Evolutionary conservation across 2,329 filamentous ascomycete genomes (phyloP).

Genomic region (Verticillium dahliae): DNA sequence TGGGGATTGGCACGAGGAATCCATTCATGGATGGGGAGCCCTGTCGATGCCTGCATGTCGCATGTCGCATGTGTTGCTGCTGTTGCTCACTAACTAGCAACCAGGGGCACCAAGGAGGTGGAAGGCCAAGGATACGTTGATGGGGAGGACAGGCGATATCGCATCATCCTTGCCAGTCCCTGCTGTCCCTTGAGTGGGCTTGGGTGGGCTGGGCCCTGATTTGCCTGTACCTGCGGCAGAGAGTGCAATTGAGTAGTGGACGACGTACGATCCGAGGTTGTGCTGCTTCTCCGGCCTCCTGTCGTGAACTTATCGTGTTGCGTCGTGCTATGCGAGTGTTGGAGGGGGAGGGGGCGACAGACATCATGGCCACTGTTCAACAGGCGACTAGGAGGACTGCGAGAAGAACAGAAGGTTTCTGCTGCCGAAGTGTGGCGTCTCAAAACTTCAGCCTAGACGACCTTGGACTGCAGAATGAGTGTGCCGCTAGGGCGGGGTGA

Average conservation of each 20-base stretch:
- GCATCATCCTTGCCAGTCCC: neutral
- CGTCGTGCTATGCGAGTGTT: neutral
- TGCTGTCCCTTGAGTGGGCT: neutral
- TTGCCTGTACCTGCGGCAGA: neutral
- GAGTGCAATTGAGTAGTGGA: neutral
- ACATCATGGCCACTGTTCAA: neutral
- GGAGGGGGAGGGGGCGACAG: neutral
- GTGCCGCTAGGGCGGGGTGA: neutral
- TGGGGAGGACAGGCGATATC: neutral
- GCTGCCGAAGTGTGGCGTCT: neutral
- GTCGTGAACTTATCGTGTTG: neutral
- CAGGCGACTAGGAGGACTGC: neutral
- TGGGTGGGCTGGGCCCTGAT: neutral
- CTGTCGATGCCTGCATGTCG: neutral
- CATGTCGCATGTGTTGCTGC: no score
- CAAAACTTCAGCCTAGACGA: neutral
- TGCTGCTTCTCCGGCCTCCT: neutral
- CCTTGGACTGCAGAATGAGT: neutral
- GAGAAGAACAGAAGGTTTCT: neutral
- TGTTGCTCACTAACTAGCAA: neutral
- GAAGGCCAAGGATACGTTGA: neutral
- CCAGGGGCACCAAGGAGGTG: neutral
- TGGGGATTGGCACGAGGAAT: neutral
- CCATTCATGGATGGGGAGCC: neutral
- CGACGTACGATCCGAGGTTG: neutral